phyloP scores from a whole-genome alignment of 257 asterid species.

The Gentiana macrophylla region DNA sequence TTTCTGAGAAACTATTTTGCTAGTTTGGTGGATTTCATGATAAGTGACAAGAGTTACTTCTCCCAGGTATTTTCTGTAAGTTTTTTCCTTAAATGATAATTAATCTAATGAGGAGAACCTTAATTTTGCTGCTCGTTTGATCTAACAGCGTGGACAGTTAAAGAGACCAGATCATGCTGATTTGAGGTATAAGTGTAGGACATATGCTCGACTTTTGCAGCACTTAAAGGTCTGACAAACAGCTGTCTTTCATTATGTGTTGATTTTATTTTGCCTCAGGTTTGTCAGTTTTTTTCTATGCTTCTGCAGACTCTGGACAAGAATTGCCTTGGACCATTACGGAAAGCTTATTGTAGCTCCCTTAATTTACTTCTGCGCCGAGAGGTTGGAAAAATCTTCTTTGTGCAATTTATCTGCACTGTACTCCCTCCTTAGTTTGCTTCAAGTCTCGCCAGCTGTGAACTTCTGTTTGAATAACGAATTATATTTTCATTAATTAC shows the following conservation, averaged over 20 bases:
- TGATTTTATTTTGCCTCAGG: conserved; percentile 9
- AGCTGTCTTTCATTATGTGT: conserved; percentile 7
- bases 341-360: conserved; percentile 98
- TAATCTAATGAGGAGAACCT: background rate
- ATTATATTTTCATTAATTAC: no score
- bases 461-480: background rate
- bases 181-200: conserved; percentile 87
- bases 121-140: conserved; percentile 17
- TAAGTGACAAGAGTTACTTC: conserved; percentile 86
- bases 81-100: background rate
- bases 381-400: conserved; percentile 55
- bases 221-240: conserved; percentile 67
- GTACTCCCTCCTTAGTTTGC: conserved; percentile 5
- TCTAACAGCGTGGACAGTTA: conserved; percentile 81
- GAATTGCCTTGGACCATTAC: conserved; percentile 63
- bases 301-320: conserved; percentile 76
- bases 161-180: conserved; percentile 99
- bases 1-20: conserved; percentile 79
- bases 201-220: conserved; percentile 97
- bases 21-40: conserved; percentile 95
- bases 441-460: background rate
- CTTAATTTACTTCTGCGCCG: conserved; percentile 80
- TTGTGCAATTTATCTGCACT: conserved; percentile 15
- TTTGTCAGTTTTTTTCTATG: conserved; percentile 11
- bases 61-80: conserved; percentile 58